These are phyloP conservation scores for Malus hybrid DNA, from an alignment of 331 rosid genomes.

Conservation along the genomic window DNA sequence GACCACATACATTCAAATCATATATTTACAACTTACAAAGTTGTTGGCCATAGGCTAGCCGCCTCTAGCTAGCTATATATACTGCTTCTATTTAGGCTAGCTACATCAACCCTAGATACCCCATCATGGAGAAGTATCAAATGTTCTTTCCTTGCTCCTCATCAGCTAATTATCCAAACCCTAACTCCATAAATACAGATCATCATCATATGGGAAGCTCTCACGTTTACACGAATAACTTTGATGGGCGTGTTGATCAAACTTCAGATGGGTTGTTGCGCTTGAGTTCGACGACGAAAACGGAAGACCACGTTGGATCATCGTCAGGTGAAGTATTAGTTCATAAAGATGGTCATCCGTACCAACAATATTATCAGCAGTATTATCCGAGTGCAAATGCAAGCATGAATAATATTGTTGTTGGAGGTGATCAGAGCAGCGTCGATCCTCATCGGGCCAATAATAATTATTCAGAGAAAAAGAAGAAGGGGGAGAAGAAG, in stretches of 20 bases:
- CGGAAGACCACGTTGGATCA: neutral
- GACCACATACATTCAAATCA: neutral
- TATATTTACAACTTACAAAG: neutral
- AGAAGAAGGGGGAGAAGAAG: conserved; percentile 58
- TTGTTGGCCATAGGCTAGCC: neutral
- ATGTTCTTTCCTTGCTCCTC: conserved; percentile 46
- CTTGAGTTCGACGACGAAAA: conserved; percentile 3
- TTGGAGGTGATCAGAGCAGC: neutral
- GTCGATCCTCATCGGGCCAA: neutral
- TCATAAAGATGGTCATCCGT: neutral
- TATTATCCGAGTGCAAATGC: neutral
- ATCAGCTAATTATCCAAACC: neutral
- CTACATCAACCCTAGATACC: neutral
- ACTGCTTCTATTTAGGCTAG: neutral
- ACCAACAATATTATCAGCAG: neutral
- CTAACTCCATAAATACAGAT: neutral
- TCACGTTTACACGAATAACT: neutral
- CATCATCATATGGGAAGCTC: conserved; percentile 14
- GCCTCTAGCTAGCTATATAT: neutral
- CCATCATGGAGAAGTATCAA: conserved; percentile 55
- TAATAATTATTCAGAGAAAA: neutral
- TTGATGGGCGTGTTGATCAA: neutral
- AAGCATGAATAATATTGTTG: neutral
- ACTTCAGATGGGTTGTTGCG: conserved; percentile 29
- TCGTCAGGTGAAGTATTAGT: neutral